Evolutionary conservation across 139 green algal species (phyloP).

Genomic region (Choricystis sp.): DNA sequence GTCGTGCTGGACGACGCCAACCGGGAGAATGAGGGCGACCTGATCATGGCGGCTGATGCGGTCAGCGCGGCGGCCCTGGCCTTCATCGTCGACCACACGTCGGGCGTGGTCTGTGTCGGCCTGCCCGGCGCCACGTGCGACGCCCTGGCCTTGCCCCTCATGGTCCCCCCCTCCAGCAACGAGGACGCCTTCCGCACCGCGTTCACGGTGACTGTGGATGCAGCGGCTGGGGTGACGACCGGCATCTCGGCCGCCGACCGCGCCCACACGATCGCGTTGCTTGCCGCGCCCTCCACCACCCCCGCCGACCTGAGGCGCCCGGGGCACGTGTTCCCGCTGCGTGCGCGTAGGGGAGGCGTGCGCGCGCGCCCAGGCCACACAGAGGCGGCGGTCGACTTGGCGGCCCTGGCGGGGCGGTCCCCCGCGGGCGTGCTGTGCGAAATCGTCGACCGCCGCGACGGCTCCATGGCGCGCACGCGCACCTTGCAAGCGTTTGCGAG

Average conservation of each 20-base stretch:
- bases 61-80: slow-evolving; percentile 64
- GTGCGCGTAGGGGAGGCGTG: slow-evolving; percentile 54
- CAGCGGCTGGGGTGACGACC: slow-evolving; percentile 64
- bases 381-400: slow-evolving; percentile 86
- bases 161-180: slow-evolving; percentile 61
- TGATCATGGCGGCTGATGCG: slow-evolving; percentile 84
- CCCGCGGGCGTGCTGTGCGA: slow-evolving; percentile 91
- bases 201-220: slow-evolving; percentile 87
- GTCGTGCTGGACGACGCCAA: slow-evolving; percentile 96
- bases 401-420: slow-evolving; percentile 60
- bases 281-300: slow-evolving; percentile 28
- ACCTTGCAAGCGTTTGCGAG: slow-evolving; percentile 60
- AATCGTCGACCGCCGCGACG: slow-evolving; percentile 67
- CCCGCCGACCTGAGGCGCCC: slow-evolving; percentile 68
- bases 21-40: slow-evolving; percentile 95
- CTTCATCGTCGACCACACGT: slow-evolving; percentile 86
- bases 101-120: slow-evolving; percentile 62
- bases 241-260: slow-evolving; percentile 88
- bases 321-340: slow-evolving; percentile 93
- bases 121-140: slow-evolving; percentile 55
- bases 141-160: slow-evolving; percentile 82
- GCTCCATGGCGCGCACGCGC: slow-evolving; percentile 69
- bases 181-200: slow-evolving; percentile 84
- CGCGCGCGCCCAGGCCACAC: slow-evolving; percentile 76
- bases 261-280: slow-evolving; percentile 56